A percentile compares a stretch with the other conserved stretches of the same genome.
Evolutionary conservation across 768 basidiomycete genomes (phyloP).

Genomic region (Suillus fuscotomentosus): DNA sequence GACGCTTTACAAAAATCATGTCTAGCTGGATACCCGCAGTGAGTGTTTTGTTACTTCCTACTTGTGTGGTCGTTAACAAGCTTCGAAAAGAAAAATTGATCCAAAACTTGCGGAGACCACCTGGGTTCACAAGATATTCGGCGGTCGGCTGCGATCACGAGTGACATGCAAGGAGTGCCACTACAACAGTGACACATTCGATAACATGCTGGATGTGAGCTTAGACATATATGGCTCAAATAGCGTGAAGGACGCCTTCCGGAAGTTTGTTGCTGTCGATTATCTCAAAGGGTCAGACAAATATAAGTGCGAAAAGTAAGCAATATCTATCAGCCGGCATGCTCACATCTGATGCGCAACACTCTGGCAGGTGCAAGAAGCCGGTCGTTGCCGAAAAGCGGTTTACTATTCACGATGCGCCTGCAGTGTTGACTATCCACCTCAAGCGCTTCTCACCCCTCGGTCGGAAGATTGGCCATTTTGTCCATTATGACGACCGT

Average conservation of each 20-base stretch:
- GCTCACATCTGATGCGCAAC: conserved; percentile 10
- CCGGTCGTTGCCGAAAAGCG: conserved; percentile 87
- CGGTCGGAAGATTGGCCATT: conserved; percentile 82
- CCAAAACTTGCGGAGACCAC: conserved; percentile 78
- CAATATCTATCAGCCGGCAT: conserved; percentile 13
- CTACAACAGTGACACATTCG: conserved; percentile 93
- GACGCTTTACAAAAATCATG: conserved; percentile 89
- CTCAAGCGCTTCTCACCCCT: conserved; percentile 92
- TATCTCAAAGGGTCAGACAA: conserved; percentile 87
- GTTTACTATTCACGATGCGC: conserved; percentile 87
- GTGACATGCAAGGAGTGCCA: conserved; percentile 82
- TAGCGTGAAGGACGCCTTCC: conserved; percentile 68
- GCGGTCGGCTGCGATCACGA: conserved; percentile 86
- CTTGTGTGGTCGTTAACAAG: conserved; percentile 14
- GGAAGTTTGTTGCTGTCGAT: conserved; percentile 81
- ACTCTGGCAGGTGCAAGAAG: conserved; percentile 75
- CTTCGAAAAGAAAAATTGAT: conserved; percentile 57
- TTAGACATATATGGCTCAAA: conserved; percentile 75
- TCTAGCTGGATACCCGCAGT: conserved; percentile 71
- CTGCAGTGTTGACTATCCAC: conserved; percentile 86
- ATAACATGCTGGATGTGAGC: conserved; percentile 91
- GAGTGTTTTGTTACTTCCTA: conserved; percentile 28
- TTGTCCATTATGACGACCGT: conserved; percentile 74
- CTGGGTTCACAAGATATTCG: conserved; percentile 94
- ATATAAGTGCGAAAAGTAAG: conserved; percentile 98